These are phyloP conservation scores for Euryodendron excelsum DNA, from an alignment of 148 eudicot species.

Conservation along the genomic window DNA sequence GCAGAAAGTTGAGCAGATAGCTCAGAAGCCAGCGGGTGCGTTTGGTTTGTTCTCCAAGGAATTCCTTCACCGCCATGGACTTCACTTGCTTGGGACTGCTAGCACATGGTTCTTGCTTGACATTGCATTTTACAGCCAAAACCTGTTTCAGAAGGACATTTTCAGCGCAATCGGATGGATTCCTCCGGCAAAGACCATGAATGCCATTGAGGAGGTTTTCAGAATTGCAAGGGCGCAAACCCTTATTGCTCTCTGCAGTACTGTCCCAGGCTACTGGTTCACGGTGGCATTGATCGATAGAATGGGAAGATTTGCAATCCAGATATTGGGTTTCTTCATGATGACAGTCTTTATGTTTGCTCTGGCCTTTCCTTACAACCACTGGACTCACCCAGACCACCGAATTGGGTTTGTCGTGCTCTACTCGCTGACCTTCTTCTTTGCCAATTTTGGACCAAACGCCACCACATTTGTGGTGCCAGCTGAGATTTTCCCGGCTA, in stretches of 20 bases:
- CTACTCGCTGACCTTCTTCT: conserved; percentile 8
- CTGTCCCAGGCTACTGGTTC: conserved; percentile 3
- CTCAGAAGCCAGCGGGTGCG: background rate
- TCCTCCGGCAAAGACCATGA: conserved; percentile 48
- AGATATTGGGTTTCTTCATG: conserved; percentile 3
- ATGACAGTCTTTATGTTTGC: conserved; percentile 9
- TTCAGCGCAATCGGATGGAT: conserved; percentile 67
- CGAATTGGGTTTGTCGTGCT: background rate
- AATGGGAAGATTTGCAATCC: background rate
- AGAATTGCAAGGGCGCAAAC: background rate
- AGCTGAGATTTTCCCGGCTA: background rate
- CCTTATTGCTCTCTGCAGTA: conserved; percentile 7
- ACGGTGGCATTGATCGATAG: background rate
- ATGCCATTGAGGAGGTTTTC: background rate
- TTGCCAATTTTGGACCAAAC: background rate
- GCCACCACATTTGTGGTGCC: background rate
- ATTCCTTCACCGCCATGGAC: conserved; percentile 51
- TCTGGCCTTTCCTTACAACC: background rate
- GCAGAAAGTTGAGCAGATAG: conserved; percentile 18
- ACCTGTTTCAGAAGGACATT: conserved; percentile 67
- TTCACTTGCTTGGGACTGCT: conserved; percentile 53
- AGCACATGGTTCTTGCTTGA: conserved; percentile 69
- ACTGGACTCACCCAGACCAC: conserved; percentile 11
- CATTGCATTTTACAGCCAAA: conserved; percentile 66
- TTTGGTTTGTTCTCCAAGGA: conserved; percentile 57